Conservation (phyloP, 306 rosid genomes). For the Cucumis melo region DNA sequence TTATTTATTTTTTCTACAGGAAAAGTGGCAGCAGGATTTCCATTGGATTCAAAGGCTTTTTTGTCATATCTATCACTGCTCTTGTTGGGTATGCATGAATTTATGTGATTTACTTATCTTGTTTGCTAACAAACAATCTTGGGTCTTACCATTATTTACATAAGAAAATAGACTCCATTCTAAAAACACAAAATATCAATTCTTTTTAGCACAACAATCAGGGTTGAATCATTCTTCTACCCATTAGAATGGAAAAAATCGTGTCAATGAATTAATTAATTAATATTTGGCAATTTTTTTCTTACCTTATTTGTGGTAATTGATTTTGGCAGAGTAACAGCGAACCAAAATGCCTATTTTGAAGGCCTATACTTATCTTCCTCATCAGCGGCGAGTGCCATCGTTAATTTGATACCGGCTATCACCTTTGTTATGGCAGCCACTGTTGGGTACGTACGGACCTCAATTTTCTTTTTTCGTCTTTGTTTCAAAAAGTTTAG, state of each 20-base stretch:
- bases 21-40: slow-evolving; percentile 16
- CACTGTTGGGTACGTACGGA: slow-evolving; percentile 19
- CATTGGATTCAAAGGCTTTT: slow-evolving; percentile 28
- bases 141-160: no score
- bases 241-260: no score
- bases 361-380: slow-evolving; percentile 38
- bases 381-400: slow-evolving; percentile 36
- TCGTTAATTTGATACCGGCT: slow-evolving; percentile 41
- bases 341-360: slow-evolving; percentile 26
- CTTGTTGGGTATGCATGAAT: slow-evolving; percentile 31
- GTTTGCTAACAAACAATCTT: no score
- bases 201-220: no score
- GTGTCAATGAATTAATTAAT: no score
- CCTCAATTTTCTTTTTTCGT: no score
- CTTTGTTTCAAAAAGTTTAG: no score
- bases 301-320: neutral
- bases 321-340: slow-evolving; percentile 13
- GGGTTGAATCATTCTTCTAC: no score
- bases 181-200: no score
- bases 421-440: slow-evolving; percentile 42
- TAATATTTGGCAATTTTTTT: no score
- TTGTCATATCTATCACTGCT: slow-evolving; percentile 27
- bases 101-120: no score
- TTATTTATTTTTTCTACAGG: slow-evolving; percentile 7
- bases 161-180: no score